A percentile compares a stretch with the other conserved stretches of the same genome.
Conservation (phyloP, 2,329 filamentous ascomycete species). For the Moelleriella libera region DNA sequence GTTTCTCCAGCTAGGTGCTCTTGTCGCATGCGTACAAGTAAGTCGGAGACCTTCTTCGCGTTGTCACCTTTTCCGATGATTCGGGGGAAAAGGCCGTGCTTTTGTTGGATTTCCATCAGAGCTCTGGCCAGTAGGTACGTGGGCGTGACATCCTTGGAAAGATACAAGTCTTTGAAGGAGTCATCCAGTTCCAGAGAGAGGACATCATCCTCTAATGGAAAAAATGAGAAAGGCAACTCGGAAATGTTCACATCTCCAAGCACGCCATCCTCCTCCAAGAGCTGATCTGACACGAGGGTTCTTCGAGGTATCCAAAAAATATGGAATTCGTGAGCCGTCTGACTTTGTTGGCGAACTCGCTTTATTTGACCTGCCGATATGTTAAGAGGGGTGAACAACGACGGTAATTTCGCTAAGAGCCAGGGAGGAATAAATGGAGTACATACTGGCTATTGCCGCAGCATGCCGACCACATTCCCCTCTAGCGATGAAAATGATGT, state of each 20-base stretch:
- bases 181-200: slow-evolving; percentile 83
- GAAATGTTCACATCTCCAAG: slow-evolving; percentile 82
- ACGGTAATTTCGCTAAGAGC: slow-evolving; percentile 15
- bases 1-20: slow-evolving; percentile 74
- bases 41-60: slow-evolving; percentile 73
- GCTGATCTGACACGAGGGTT: slow-evolving; percentile 78
- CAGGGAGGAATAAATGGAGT: not conserved
- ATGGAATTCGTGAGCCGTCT: slow-evolving; percentile 88
- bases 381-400: slow-evolving; percentile 1
- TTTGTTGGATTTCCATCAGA: slow-evolving; percentile 85
- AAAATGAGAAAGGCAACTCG: slow-evolving; percentile 79
- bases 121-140: slow-evolving; percentile 80
- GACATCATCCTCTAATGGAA: slow-evolving; percentile 82
- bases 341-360: slow-evolving; percentile 72
- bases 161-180: slow-evolving; percentile 74
- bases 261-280: slow-evolving; percentile 85
- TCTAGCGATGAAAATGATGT: slow-evolving; percentile 84
- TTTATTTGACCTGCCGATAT: slow-evolving; percentile 65
- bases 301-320: slow-evolving; percentile 93
- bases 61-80: slow-evolving; percentile 95
- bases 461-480: slow-evolving; percentile 80
- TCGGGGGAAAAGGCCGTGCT: slow-evolving; percentile 83
- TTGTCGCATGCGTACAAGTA: slow-evolving; percentile 81
- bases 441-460: slow-evolving; percentile 75
- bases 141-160: slow-evolving; percentile 83